phyloP scores from a whole-genome alignment of 495 filamentous ascomycete genomes.

The Penicillium pulvis region DNA sequence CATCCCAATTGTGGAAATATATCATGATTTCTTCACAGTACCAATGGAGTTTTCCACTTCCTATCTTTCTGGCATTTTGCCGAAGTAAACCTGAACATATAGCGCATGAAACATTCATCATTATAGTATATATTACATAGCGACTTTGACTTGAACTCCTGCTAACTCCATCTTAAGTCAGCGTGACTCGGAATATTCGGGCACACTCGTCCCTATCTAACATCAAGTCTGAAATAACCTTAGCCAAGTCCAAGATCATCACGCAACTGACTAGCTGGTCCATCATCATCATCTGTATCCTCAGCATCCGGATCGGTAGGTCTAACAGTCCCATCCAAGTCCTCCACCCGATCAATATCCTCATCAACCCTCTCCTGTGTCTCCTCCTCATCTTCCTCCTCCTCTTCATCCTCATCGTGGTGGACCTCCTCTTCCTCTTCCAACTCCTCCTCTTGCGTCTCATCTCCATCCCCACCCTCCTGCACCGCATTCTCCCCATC shows the following conservation, averaged over 20 bases:
- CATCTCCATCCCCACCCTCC: conserved; percentile 49
- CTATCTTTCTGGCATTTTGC: too few species aligned
- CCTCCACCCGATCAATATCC: conserved; percentile 67
- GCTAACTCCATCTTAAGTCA: not conserved
- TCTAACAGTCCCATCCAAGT: conserved; percentile 46
- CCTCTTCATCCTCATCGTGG: conserved; percentile 52
- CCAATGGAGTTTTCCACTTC: conserved; percentile 4
- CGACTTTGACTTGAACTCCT: conserved; percentile 7
- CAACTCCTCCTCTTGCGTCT: conserved; percentile 55
- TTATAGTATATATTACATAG: conserved; percentile 30
- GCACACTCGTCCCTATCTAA: not conserved
- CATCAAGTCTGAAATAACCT: not conserved
- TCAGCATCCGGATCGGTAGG: conserved; percentile 44
- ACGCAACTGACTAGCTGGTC: conserved; percentile 44
- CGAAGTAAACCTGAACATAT: not conserved
- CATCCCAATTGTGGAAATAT: not conserved
- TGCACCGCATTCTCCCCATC: conserved; percentile 45
- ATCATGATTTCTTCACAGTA: not conserved
- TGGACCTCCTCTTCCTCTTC: conserved; percentile 59
- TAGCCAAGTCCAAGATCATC: conserved; percentile 46
- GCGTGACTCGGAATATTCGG: not conserved
- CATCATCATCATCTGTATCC: conserved; percentile 48
- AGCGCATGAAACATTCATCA: conserved; percentile 25
- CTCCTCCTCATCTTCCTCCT: conserved; percentile 42
- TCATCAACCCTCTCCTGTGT: conserved; percentile 49